A percentile compares a stretch with the other conserved stretches of the same genome.
phyloP scores from a whole-genome alignment of 768 basidiomycete genomes.

The Mrakia hoshinonis region DNA sequence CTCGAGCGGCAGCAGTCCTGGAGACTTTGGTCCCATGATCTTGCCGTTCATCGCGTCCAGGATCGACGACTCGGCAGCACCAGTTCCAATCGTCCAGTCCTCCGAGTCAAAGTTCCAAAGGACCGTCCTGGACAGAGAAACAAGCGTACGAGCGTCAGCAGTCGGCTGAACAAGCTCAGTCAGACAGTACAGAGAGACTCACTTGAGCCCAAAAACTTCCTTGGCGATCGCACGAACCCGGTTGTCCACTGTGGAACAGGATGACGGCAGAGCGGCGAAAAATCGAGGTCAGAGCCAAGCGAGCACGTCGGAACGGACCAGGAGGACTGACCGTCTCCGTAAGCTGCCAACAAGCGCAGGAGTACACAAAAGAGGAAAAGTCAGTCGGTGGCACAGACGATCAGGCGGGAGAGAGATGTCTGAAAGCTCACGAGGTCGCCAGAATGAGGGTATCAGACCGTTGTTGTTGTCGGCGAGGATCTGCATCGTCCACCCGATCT shows the following conservation, averaged over 20 bases:
- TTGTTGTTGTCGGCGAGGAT: constrained; percentile 71
- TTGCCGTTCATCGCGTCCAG: constrained; percentile 35
- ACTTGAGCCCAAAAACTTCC: constrained; percentile 71
- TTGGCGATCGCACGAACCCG: constrained; percentile 75
- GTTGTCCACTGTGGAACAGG: constrained; percentile 48
- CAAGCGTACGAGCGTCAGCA: too few species aligned
- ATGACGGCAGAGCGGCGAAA: constrained; percentile 7
- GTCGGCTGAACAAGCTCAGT: too few species aligned
- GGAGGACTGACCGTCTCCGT: neutral
- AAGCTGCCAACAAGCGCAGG: constrained; percentile 9
- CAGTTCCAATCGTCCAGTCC: constrained; percentile 24
- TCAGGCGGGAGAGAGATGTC: constrained; percentile 36
- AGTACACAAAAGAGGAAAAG: neutral
- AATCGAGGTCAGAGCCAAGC: too few species aligned
- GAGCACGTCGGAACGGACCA: too few species aligned
- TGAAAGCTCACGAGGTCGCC: constrained; percentile 58
- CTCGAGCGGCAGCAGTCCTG: constrained; percentile 73
- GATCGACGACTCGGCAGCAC: neutral
- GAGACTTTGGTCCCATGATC: constrained; percentile 54
- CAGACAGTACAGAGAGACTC: too few species aligned
- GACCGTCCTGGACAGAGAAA: too few species aligned
- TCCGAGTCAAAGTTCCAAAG: constrained; percentile 72
- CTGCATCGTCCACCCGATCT: constrained; percentile 67
- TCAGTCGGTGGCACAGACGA: too few species aligned
- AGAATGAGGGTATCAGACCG: constrained; percentile 61